Evolutionary conservation across 2,329 filamentous ascomycete species (phyloP), one percentile per base, ranked within the genome.

Genomic region (Penicillium glabrum): DNA sequence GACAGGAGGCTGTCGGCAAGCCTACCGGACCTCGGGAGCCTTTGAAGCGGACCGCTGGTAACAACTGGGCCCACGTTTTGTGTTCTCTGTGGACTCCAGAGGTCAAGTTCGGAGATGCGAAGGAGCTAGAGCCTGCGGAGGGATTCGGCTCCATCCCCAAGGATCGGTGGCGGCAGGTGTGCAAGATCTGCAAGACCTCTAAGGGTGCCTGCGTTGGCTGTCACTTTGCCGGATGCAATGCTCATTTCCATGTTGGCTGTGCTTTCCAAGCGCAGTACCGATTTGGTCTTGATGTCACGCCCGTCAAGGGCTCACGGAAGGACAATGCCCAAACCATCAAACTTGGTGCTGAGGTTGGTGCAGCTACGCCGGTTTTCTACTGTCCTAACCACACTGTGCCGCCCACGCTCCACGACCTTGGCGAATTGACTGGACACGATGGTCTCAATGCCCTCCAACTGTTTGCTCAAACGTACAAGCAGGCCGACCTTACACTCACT

Each of bases 11-110:
- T 59, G 86, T 89, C 67, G 91, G 92, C 64, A 89, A 93, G 47
- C 93, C 95, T 1, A 76, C 89, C 35, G 85, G 91, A 62, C 95
- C 95, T 26, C 86, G 95, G 47, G 95, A 98, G 72, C 89, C 95
- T 3, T 80, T 99, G 61, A 99, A 99, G 77, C 86, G 91, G 48
- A 99, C 95, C 0, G 90, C 89, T 4, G 92, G 96, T 71, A 98
- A 98, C 77, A 98, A 98, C 69, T 99, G 95, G 95, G 91, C 97
- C 16, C 95, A 99, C 72, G 91, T 98, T 27, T 88, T 89, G 37
- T 99, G 95, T 70, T 93, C 95, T 1, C 81, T 96, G 19, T 98
- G 91, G 87, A 93, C 89, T 11, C 87, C 91, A 0, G 95, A 99
- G 74, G 88, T 96, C 67, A 95, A 93, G 69, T 99, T 97, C 73